Evolutionary conservation across 768 basidiomycete genomes (phyloP), one percentile per base, ranked within the genome.

Genomic region (Xerocomus potaroensis): DNA sequence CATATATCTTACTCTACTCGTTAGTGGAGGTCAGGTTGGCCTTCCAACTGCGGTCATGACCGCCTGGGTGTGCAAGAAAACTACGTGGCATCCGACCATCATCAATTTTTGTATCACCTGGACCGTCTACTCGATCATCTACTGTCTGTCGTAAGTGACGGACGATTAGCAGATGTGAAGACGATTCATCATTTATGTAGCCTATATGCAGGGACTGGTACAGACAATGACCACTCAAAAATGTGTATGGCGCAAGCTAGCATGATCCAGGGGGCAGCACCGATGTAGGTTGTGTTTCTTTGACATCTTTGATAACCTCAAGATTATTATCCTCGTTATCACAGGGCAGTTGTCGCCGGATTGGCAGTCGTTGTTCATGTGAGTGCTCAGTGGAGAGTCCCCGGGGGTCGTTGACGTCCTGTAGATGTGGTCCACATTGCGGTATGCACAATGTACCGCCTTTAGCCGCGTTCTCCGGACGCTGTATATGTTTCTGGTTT

Each of bases 21-120:
- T 79, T 21, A 50, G 67, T 31, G 81, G 78, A 27, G 80, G 79
- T 1, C 75, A 81, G 46, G 58, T 79, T 33, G 72, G 76, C 36
- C 61, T 81, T 11, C 78, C 77, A 12, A 49, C 76, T 9, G 64
- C 81, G 31, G 60, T 81, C 26, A 49, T 69, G 11, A 78, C 74
- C 10, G 72, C 73, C 40, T 54, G 75, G 15, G 48, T 72, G 19
- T 72, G 69, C 41, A 74, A 68, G 53, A 70, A 66, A 34, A 59
- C 72, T 22, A 61, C 65, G 30, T 73, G 76, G 45, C 77, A 75
- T 43, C 75, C 78, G 1, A 73, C 74, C 1, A 68, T 81, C 53
- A 61, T 81, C 49, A 82, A 83, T 49, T 75, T 81, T 50, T 81
- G 78, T 47, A 43, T 75, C n/a, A 69, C 74, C 37, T 78, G 78